Percentiles rank a stretch among this genome's conserved stretches.
Evolutionary conservation across 352 stramenopile species (phyloP).

Genomic region (Phytopythium mirpurense): DNA sequence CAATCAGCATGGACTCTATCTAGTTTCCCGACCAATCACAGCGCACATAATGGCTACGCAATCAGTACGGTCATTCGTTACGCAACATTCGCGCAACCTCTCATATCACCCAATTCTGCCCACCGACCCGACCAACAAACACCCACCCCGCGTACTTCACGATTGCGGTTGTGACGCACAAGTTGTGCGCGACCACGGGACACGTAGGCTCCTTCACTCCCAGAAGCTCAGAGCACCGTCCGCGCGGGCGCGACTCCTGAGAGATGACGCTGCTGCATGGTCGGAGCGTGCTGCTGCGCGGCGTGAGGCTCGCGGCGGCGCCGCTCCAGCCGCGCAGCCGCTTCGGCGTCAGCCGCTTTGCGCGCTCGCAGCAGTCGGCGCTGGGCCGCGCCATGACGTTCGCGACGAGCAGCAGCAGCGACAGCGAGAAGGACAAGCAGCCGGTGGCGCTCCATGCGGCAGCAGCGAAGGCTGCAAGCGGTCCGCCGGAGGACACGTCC

Average conservation of each 20-base stretch:
- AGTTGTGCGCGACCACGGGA: no score
- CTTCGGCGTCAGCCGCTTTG: constrained; percentile 3
- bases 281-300: constrained; percentile 33
- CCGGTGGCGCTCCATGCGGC: neutral
- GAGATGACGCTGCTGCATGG: constrained; percentile 36
- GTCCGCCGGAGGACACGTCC: constrained; percentile 22
- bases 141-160: neutral
- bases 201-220: no score
- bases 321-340: constrained; percentile 5
- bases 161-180: neutral
- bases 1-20: neutral
- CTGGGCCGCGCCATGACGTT: constrained; percentile 21
- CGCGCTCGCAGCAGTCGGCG: constrained; percentile 12
- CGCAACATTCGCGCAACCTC: constrained; percentile 9
- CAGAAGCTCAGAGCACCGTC: no score
- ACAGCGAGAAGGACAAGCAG: constrained; percentile 18
- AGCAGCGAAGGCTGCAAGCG: neutral
- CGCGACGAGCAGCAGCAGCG: constrained; percentile 20
- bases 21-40: neutral
- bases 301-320: constrained; percentile 21
- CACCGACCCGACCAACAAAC: neutral
- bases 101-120: neutral
- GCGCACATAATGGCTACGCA: neutral
- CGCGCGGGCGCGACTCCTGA: neutral
- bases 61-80: neutral